Base-by-base conservation (phyloP, 352 stramenopile species). In the Blastocystis sp. region DNA sequence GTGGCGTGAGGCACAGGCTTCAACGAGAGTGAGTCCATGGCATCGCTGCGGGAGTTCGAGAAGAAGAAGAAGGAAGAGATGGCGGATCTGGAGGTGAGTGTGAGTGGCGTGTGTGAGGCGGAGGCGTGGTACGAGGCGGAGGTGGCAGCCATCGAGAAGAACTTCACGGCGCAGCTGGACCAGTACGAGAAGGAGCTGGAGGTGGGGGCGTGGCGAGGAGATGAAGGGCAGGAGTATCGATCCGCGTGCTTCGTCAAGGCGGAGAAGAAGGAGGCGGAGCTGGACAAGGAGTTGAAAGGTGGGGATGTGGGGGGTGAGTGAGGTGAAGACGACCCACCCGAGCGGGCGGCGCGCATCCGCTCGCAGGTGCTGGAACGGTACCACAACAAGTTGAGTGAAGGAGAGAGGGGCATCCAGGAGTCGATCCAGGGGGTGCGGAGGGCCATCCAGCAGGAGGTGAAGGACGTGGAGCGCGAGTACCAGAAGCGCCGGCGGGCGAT, bases 371-470 rank as follows among this genome's bases (percentile, higher is more conserved):
- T 77, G 34, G 66, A 77, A 34, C 66, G 66, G 52, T 77, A 77
- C 34, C 41, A 77, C 19, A 77, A 77, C 66, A 77, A 77, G 41
- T 19, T 77, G 34, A 21, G 23, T 9, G 66, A 77, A 53, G 66
- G 66, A 19, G 66, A 77, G 34, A 34, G 60, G 38, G 41, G 45
- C 34, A 77, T 77, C 41, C 66, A 60, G 60, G 21, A 53, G 7
- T 21, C 19, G 38, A 34, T 21, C 28, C 66, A 59, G 19, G 66
- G 14, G 4, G 34, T 77, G 7, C 38, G 66, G 40, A 21, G 66
- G 71, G 66, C 43, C 7, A 81, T 81, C 71, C 23, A 81, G 53
- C 71, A 81, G 60, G 71, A 65, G 43, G 52, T 81, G n/a, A 64
- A 81, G 45, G 52, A 81, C 14, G 60, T 53, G 19, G 66, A 77